Conservation (phyloP, 352 stramenopile species). For the Globisporangium alternatum region DNA sequence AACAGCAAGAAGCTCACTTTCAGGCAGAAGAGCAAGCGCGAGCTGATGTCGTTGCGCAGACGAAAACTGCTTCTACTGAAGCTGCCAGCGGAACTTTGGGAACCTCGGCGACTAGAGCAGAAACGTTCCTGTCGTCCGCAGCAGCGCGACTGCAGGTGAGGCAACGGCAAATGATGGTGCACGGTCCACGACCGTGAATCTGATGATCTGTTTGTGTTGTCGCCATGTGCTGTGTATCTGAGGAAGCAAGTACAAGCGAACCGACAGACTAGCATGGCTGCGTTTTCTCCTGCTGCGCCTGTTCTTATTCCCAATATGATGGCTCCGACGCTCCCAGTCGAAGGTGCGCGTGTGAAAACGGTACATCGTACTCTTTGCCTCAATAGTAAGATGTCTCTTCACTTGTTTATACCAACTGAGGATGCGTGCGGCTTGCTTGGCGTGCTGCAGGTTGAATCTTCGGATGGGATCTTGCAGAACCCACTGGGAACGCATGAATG, state of each 20-base stretch:
- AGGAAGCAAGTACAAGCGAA: slow-evolving; percentile 3
- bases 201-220: neutral
- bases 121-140: slow-evolving; percentile 47
- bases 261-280: neutral
- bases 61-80: no score
- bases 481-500: slow-evolving; percentile 47
- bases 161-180: no score
- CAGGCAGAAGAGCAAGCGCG: neutral
- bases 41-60: neutral
- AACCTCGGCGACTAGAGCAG: slow-evolving; percentile 7
- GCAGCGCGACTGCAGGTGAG: slow-evolving; percentile 31
- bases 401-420: neutral
- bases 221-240: neutral
- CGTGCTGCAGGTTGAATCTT: slow-evolving; percentile 26
- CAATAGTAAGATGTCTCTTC: no score
- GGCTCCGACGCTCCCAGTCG: slow-evolving; percentile 1
- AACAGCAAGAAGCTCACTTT: neutral
- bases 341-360: slow-evolving; percentile 8
- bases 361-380: no score
- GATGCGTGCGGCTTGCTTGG: neutral
- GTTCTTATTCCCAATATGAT: neutral
- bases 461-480: slow-evolving; percentile 46
- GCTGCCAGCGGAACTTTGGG: no score
- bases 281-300: neutral
- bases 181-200: no score